A percentile compares a stretch with the other conserved stretches of the same genome.
phyloP scores from a whole-genome alignment of 257 asterid genomes.

The Avicennia marina region DNA sequence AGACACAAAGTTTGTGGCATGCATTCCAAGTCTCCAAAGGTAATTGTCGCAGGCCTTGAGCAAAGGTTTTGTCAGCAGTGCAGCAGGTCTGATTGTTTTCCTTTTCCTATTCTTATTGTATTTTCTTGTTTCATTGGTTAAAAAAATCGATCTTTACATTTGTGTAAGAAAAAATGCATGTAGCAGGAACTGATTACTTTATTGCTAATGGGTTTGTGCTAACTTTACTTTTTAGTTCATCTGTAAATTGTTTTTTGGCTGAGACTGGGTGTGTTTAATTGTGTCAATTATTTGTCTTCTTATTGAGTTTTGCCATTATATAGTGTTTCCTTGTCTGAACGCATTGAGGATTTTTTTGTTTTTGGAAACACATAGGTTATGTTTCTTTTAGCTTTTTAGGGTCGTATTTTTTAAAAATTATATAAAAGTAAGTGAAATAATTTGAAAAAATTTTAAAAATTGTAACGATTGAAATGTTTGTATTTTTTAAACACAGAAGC shows the following conservation, averaged over 20 bases:
- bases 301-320: neutral
- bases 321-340: neutral
- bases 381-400: too few relatives aligned
- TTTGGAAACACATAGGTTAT: too few relatives aligned
- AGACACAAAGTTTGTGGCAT: conserved; percentile 89
- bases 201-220: neutral
- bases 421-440: too few relatives aligned
- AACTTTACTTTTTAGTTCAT: too few relatives aligned
- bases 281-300: neutral
- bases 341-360: too few relatives aligned
- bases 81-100: conserved; percentile 61
- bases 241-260: neutral
- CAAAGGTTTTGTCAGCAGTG: conserved; percentile 99
- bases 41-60: conserved; percentile 72
- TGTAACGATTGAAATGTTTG: too few relatives aligned
- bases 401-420: too few relatives aligned
- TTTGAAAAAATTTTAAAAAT: too few relatives aligned
- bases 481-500: too few relatives aligned
- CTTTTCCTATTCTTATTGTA: neutral
- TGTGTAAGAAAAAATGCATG: too few relatives aligned
- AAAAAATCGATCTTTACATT: neutral
- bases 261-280: neutral
- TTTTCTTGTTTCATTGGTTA: too few relatives aligned
- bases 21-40: conserved; percentile 82
- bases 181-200: too few relatives aligned